These are phyloP conservation scores for Toxoplasma gondii DNA, from an alignment of 169 alveolate species.

Conservation along the genomic window DNA sequence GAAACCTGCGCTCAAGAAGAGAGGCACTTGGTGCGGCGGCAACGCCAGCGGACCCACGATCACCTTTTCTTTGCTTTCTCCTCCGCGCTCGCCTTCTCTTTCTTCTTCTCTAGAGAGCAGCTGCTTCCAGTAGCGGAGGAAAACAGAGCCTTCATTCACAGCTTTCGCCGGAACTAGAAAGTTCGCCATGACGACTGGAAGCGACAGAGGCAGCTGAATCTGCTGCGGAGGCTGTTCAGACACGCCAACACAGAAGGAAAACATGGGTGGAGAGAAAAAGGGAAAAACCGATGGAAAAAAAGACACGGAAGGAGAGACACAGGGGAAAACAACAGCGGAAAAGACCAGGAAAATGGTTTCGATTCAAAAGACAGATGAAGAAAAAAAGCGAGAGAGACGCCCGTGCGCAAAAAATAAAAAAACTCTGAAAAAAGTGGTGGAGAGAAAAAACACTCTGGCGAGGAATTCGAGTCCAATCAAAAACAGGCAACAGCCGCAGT, in stretches of 20 bases:
- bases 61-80: not conserved
- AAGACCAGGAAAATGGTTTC: too few species aligned
- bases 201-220: not conserved
- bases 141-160: not conserved
- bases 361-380: too few species aligned
- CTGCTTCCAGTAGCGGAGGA: conserved; percentile 9
- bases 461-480: too few species aligned
- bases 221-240: not conserved
- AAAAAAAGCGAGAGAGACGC: too few species aligned
- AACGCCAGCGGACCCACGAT: not conserved
- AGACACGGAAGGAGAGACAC: too few species aligned
- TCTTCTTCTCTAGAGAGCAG: not conserved
- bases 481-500: too few species aligned
- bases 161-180: not conserved
- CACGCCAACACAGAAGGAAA: not conserved
- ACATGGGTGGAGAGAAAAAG: not conserved
- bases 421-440: too few species aligned
- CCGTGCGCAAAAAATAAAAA: too few species aligned
- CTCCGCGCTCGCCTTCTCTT: not conserved
- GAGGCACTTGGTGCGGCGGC: not conserved
- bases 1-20: not conserved
- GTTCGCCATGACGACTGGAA: not conserved
- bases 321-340: too few species aligned
- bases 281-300: too few species aligned
- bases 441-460: too few species aligned